phyloP scores from a whole-genome alignment of 805 yeast species.

The Candida oleophila region DNA sequence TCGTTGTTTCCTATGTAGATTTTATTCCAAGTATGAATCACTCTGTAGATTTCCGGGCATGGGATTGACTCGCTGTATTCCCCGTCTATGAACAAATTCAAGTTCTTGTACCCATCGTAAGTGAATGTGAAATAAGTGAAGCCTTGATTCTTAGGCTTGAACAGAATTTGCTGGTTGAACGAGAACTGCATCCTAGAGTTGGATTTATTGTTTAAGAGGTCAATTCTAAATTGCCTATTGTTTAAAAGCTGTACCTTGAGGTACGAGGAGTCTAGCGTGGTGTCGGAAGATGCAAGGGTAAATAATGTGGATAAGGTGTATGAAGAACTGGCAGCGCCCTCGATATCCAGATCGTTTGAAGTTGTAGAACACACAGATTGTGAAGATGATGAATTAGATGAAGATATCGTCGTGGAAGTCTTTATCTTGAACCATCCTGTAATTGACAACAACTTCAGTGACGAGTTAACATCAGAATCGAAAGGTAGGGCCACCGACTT shows the following conservation, averaged over 20 bases:
- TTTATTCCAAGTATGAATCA: conserved; percentile 33
- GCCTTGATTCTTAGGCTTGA: conserved; percentile 18
- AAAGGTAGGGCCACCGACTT: conserved; percentile 22
- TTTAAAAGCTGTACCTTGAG: conserved; percentile 29
- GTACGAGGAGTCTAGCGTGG: conserved; percentile 15
- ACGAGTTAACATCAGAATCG: conserved; percentile 9
- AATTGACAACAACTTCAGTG: conserved; percentile 30
- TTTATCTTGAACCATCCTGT: conserved; percentile 41
- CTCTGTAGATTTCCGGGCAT: conserved; percentile 29
- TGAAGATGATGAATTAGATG: conserved; percentile 6
- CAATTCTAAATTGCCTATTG: conserved; percentile 30
- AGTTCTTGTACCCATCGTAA: conserved; percentile 33
- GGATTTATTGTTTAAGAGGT: conserved; percentile 21
- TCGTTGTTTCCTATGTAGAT: conserved; percentile 29
- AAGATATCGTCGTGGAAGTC: conserved; percentile 9
- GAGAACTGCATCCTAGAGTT: conserved; percentile 28
- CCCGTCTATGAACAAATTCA: conserved; percentile 50
- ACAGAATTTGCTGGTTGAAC: conserved; percentile 27
- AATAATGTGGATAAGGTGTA: conserved; percentile 17
- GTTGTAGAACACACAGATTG: background rate
- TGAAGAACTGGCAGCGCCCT: background rate
- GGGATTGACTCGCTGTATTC: conserved; percentile 46
- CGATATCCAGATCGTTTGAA: background rate
- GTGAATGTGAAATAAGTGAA: conserved; percentile 35
- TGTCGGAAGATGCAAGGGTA: conserved; percentile 20